Percentiles rank a stretch among this genome's conserved stretches.
These are phyloP conservation scores for Tephrocybe rancida DNA, from an alignment of 768 basidiomycete species.

Conservation along the genomic window DNA sequence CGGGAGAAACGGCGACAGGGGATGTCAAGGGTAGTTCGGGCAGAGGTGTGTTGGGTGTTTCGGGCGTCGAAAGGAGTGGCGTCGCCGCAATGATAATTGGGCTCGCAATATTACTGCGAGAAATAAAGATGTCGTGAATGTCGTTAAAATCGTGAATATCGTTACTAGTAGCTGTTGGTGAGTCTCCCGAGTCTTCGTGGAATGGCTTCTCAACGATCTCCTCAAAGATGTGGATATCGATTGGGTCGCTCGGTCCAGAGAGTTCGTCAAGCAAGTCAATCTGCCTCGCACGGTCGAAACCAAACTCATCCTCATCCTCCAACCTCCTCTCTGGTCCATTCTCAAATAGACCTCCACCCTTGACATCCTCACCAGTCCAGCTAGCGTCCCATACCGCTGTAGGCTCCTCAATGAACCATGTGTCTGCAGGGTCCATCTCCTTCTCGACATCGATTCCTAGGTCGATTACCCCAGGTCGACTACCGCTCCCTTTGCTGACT, in stretches of 20 bases:
- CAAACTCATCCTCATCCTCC: not conserved
- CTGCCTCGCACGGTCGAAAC: not conserved
- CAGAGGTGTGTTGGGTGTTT: constrained; percentile 9
- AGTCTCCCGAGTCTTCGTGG: not conserved
- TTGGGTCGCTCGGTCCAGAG: constrained; percentile 5
- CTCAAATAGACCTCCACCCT: constrained; percentile 2
- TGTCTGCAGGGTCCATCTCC: constrained; percentile 17
- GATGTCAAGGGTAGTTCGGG: constrained; percentile 3
- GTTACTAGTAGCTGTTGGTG: not conserved
- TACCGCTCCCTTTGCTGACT: not conserved
- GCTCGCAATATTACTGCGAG: not conserved
- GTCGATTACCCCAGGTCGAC: not conserved
- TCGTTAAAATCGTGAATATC: constrained; percentile 20
- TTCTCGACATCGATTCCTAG: not conserved
- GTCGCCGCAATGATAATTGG: constrained; percentile 3
- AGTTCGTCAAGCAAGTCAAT: constrained; percentile 10
- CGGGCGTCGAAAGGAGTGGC: constrained; percentile 11
- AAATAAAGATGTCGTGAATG: constrained; percentile 3
- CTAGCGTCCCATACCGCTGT: constrained; percentile 16
- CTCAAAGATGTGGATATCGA: constrained; percentile 9
- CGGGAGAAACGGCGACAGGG: not conserved
- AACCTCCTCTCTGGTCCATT: not conserved
- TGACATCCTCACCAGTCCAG: constrained; percentile 10
- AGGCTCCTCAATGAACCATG: constrained; percentile 20
- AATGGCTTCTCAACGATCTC: not conserved